Conservation (phyloP, 2,329 filamentous ascomycete species). For the Sporothrix schenckii region DNA sequence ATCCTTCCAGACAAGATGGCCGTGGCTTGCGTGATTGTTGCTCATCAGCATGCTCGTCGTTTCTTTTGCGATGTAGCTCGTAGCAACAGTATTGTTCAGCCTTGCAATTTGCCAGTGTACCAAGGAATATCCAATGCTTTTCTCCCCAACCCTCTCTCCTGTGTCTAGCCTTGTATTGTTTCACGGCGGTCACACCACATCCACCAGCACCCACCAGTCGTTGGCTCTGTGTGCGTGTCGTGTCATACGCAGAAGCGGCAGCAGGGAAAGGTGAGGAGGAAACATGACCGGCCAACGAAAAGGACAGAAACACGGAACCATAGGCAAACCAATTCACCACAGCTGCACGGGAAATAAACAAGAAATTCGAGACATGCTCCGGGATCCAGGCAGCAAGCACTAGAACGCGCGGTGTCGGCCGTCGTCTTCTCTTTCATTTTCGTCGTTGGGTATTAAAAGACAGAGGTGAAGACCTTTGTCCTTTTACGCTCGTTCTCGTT, state of each 20-base stretch:
- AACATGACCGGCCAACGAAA: not conserved
- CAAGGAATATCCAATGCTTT: not conserved
- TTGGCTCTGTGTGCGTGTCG: not conserved
- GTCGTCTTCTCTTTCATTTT: not conserved
- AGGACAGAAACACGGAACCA: not conserved
- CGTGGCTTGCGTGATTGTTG: constrained; percentile 14
- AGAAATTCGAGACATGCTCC: constrained; percentile 10
- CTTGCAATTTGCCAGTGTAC: constrained; percentile 7
- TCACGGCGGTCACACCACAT: constrained; percentile 26
- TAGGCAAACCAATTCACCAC: not conserved
- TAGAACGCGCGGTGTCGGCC: constrained; percentile 2
- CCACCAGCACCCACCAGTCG: not conserved
- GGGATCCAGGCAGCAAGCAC: constrained; percentile 1
- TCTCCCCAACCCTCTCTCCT: not conserved
- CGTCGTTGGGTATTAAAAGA: not conserved
- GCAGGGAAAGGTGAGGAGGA: not conserved
- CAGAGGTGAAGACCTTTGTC: not conserved
- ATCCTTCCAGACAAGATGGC: not conserved
- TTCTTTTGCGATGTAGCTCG: not conserved
- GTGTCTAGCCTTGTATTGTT: constrained; percentile 29
- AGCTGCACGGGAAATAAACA: constrained; percentile 2
- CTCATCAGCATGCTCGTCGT: constrained; percentile 4
- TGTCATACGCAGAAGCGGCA: not conserved
- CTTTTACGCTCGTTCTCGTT: not conserved
- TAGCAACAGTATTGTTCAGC: constrained; percentile 9